Base-by-base conservation (phyloP, 257 asterid genomes). In the Rhazya stricta region DNA sequence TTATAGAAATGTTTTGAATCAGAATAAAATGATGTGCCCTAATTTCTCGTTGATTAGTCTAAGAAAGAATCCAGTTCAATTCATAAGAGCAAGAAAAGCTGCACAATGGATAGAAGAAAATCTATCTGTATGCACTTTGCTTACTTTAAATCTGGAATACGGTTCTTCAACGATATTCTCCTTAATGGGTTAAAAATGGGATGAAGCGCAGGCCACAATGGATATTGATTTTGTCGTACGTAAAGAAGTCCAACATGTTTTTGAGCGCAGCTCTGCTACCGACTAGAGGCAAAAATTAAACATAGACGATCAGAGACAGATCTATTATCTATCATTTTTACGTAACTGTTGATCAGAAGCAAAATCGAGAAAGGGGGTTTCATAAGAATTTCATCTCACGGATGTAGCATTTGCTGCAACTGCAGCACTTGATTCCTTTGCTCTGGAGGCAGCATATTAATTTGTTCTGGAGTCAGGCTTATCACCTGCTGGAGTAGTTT, bases 391-490 rank as follows among this genome's bases (percentile, higher is more conserved):
- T 57, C 34, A 30, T 67, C 72, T 87, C 85, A 88, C 63, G 84
- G 96, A 16, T 97, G 94, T 76, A 95, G 90, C 90, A 88, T 89
- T 81, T 92, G 96, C 84, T 90, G 99, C 91, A 95, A 80, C 86
- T 92, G 96, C 77, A 95, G 84, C 74, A 92, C 88, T 89, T 95
- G 98, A 85, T 76, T 88, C 81, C 99, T 88, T 78, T 92, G 99
- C 51, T 92, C 99, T 0, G 89, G 79, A 7, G 97, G 99, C 69
- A 95, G 89, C 87, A 82, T 80, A 76, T 89, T 88, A 81, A 95
- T 92, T 89, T 92, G 94, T 73, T 92, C 99, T 0, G 94, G 96
- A 16, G 96, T 89, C 67, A 95, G 94, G 84, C 91, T 92, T 96
- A 91, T 89, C 45, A 92, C 97, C 86, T 91, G 97, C 86, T 92